Evolutionary conservation across 768 basidiomycete species (phyloP).

Genomic region (Boletus insuetus): DNA sequence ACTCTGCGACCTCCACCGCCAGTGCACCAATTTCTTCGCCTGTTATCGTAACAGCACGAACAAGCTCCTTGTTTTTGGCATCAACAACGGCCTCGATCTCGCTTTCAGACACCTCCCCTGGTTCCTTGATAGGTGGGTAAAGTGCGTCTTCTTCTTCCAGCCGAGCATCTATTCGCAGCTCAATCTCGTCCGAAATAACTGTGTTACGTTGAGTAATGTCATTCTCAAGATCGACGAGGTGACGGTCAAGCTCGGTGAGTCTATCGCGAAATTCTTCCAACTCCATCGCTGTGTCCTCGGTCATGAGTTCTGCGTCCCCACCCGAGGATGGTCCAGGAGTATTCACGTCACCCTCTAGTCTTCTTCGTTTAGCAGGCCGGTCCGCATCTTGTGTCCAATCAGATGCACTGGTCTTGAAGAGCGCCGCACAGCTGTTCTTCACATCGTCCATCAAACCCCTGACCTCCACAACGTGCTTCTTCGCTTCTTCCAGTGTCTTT

Average conservation of each 20-base stretch:
- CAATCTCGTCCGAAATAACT: slow-evolving; percentile 29
- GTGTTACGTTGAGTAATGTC: slow-evolving; percentile 35
- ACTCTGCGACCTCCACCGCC: slow-evolving; percentile 31
- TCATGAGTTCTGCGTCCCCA: neutral
- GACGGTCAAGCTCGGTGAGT: slow-evolving; percentile 27
- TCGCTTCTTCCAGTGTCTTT: slow-evolving; percentile 21
- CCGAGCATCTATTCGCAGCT: slow-evolving; percentile 29
- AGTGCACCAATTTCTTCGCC: slow-evolving; percentile 32
- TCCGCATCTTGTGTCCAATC: slow-evolving; percentile 16
- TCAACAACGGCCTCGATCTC: slow-evolving; percentile 29
- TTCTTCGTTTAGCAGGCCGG: slow-evolving; percentile 29
- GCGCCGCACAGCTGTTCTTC: slow-evolving; percentile 18
- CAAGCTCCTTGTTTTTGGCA: slow-evolving; percentile 19
- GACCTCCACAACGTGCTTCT: slow-evolving; percentile 33
- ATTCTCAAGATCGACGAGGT: slow-evolving; percentile 35
- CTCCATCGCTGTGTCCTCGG: slow-evolving; percentile 12
- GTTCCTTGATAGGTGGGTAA: slow-evolving; percentile 18
- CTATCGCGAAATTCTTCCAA: slow-evolving; percentile 29
- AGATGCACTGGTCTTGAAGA: slow-evolving; percentile 18
- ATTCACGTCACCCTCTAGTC: slow-evolving; percentile 11
- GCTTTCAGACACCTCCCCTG: slow-evolving; percentile 12
- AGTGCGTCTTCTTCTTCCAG: slow-evolving; percentile 26
- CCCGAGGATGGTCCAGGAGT: neutral
- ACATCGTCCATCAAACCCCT: slow-evolving; percentile 23
- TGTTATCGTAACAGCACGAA: slow-evolving; percentile 12